These are phyloP conservation scores for Castanea sativa DNA, from an alignment of 306 rosid genomes.

Conservation along the genomic window DNA sequence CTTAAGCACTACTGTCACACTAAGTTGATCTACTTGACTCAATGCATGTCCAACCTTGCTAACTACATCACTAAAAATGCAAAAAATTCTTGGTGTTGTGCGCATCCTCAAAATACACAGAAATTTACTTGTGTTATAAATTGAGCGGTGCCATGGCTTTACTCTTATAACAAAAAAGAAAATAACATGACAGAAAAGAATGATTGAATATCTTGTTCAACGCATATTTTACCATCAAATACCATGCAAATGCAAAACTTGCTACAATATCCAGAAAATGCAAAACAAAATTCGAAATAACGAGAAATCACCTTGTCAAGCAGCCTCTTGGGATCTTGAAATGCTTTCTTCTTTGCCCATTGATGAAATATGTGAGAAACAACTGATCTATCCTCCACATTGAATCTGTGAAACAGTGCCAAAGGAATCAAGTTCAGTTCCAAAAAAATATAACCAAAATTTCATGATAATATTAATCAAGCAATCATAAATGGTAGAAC, in stretches of 20 bases:
- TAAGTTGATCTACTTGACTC: not conserved
- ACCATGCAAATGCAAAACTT: not conserved
- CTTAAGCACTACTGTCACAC: not conserved
- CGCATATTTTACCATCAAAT: not conserved
- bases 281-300: not conserved
- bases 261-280: not conserved
- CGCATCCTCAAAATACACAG: no score
- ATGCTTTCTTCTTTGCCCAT: constrained; percentile 96
- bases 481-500: constrained; percentile 39
- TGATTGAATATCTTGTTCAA: not conserved
- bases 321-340: constrained; percentile 89
- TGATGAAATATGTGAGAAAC: constrained; percentile 84
- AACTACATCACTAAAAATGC: not conserved
- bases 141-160: no score
- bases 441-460: constrained; percentile 15
- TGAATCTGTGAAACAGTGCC: constrained; percentile 49
- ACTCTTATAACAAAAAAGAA: not conserved
- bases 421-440: constrained; percentile 14
- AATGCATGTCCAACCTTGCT: not conserved
- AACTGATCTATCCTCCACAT: constrained; percentile 69
- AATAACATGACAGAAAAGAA: not conserved
- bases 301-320: constrained; percentile 72
- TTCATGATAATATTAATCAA: constrained; percentile 13
- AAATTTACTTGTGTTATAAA: no score
- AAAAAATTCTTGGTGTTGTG: no score